These are phyloP conservation scores for Mycosarcoma mackinlayi DNA, from an alignment of 1,284 basidiomycete species.

Conservation along the genomic window DNA sequence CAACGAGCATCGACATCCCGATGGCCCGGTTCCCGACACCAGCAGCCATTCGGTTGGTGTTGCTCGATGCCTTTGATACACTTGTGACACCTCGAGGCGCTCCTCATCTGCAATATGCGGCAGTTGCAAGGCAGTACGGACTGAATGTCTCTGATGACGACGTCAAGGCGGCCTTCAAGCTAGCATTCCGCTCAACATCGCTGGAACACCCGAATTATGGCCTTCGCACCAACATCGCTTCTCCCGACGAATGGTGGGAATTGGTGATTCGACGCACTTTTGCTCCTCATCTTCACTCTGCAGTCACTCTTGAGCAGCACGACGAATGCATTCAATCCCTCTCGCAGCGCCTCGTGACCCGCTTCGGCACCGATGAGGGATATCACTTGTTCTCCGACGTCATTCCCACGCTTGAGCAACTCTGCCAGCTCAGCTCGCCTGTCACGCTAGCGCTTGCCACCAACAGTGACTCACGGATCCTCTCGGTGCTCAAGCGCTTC, in stretches of 20 bases:
- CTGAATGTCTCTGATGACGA: constrained; percentile 21
- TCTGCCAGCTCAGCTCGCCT: background rate
- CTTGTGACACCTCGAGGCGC: constrained; percentile 39
- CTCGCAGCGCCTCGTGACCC: constrained; percentile 27
- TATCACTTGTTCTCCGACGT: constrained; percentile 51
- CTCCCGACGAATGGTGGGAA: constrained; percentile 53
- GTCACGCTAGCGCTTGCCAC: constrained; percentile 40
- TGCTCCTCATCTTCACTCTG: constrained; percentile 11
- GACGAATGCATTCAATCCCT: constrained; percentile 6
- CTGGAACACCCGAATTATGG: constrained; percentile 49
- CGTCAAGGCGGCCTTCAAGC: constrained; percentile 40
- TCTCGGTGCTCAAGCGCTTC: constrained; percentile 39
- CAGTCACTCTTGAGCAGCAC: constrained; percentile 9
- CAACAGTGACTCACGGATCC: constrained; percentile 51
- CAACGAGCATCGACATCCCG: background rate
- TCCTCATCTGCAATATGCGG: constrained; percentile 51
- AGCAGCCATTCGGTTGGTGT: constrained; percentile 36
- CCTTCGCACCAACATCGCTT: constrained; percentile 29
- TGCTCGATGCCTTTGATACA: constrained; percentile 59
- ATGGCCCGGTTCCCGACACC: constrained; percentile 17
- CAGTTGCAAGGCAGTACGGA: constrained; percentile 25
- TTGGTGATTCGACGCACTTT: constrained; percentile 51
- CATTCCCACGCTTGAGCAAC: constrained; percentile 21
- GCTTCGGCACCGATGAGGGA: constrained; percentile 42
- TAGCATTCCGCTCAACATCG: constrained; percentile 37